Percentiles rank a stretch among this genome's conserved stretches.
phyloP scores from a whole-genome alignment of 257 asterid genomes.

The Eustoma russellianum region DNA sequence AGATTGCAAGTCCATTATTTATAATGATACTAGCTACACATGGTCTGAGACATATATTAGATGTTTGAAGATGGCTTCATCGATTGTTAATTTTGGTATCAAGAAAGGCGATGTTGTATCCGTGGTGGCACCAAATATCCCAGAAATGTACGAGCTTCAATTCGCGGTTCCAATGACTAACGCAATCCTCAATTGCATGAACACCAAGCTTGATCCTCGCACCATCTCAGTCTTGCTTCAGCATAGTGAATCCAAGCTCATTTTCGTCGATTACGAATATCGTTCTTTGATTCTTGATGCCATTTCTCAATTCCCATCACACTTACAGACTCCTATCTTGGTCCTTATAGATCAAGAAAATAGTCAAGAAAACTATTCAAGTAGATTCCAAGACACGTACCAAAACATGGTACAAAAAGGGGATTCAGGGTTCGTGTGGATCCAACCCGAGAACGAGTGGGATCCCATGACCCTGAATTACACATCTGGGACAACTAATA shows the following conservation, averaged over 20 bases:
- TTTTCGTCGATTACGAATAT: slow-evolving; percentile 33
- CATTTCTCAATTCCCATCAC: slow-evolving; percentile 25
- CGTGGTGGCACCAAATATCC: slow-evolving; percentile 44
- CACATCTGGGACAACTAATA: slow-evolving; percentile 81
- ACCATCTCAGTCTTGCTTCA: slow-evolving; percentile 28
- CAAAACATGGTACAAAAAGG: no score
- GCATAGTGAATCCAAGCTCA: slow-evolving; percentile 36
- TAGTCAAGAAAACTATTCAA: neutral
- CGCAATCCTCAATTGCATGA: slow-evolving; percentile 35
- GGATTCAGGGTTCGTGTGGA: slow-evolving; percentile 36
- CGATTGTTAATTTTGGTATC: slow-evolving; percentile 31
- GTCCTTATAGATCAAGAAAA: slow-evolving; percentile 17
- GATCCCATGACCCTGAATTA: slow-evolving; percentile 55
- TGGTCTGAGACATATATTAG: slow-evolving; percentile 44
- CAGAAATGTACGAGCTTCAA: slow-evolving; percentile 60
- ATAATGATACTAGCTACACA: slow-evolving; percentile 16
- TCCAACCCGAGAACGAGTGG: slow-evolving; percentile 40
- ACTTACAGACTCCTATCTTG: slow-evolving; percentile 15
- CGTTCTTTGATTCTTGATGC: slow-evolving; percentile 29
- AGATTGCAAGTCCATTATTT: slow-evolving; percentile 43
- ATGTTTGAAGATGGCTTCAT: slow-evolving; percentile 41
- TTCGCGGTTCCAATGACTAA: slow-evolving; percentile 56
- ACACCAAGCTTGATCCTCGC: slow-evolving; percentile 42
- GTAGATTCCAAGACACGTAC: no score
- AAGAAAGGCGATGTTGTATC: slow-evolving; percentile 38